Evolutionary conservation across 169 alveolate genomes (phyloP), one percentile per base, ranked within the genome.

Genomic region (Eimeria maxima): DNA sequence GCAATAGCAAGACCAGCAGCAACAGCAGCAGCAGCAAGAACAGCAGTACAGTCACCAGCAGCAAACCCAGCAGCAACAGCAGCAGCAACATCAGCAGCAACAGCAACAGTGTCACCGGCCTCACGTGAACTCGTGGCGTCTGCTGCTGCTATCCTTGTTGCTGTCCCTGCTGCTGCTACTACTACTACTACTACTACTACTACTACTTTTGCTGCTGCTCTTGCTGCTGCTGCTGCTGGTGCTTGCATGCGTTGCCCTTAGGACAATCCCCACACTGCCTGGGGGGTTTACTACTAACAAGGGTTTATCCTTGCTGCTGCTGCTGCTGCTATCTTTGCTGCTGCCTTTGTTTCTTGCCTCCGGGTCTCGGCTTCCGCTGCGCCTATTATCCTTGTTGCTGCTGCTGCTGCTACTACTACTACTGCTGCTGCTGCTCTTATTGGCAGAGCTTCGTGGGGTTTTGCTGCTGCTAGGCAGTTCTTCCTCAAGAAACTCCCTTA

Each of bases 381-480:
- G 83, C 55, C 83, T 44, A 38, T 47, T n/a, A 42, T 47, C 50
- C 7, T 10, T 4, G 45, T 73, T 47, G 14, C 29, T 73, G 83
- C 83, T 73, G 83, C 83, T 73, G 83, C 83, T 73, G 44, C 83
- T n/a, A 10, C 83, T 38, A 10, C 50, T 73, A 47, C 50, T n/a
- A 47, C 83, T 73, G 47, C 45, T 73, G 83, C 83, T 73, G 33
- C 83, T 73, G 83, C n/a, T n/a, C n/a, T n/a, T n/a, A n/a, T n/a
- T n/a, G n/a, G n/a, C n/a, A n/a, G 24, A 6, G 4, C 38, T n/a
- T 27, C 50, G 44, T 24, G 83, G 55, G n/a, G n/a, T n/a, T 7
- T n/a, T 13, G 24, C 38, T 73, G 83, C 83, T 73, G 83, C 83
- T 73, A 20, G 83, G 83, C 83, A 73, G 50, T 47, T 24, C 50